Evolutionary conservation across 2,329 filamentous ascomycete species (phyloP), one percentile per base, ranked within the genome.

Genomic region (Fulvia fulva): DNA sequence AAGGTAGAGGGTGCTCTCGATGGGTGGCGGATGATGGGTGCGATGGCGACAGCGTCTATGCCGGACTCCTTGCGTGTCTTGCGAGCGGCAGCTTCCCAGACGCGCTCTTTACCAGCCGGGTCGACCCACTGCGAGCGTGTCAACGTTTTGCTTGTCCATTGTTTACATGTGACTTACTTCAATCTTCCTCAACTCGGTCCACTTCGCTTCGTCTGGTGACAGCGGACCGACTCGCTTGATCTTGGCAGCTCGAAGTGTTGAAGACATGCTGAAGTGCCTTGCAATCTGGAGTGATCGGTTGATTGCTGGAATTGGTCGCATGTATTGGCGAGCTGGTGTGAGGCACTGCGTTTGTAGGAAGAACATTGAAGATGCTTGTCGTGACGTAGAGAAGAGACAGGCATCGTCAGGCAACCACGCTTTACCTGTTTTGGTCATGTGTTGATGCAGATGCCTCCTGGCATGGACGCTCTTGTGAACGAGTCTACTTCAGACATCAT

Each of bases 41-140:
- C 75, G 55, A 84, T 84, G 25, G 83, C 82, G 16, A 86, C 81
- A 26, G 83, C 83, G 55, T 85, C 84, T 8, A 86, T 79, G 50
- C 82, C 83, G 45, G 81, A 79, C 43, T 80, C 78, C 12, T 78
- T 77, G 44, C 81, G 79, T 22, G 80, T 83, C 60, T 81, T 79
- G 28, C 79, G 76, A 8, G 75, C 73, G 4, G 79, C 79, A 32
- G 76, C 74, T 70, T 81, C 79, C 79, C 79, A 81, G 26, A 79
- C 71, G 55, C 79, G 78, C 28, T 74, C 45, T 53, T 73, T 75
- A 59, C 78, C 78, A 1, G 72, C 72, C 62, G 80, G 76, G 22
- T 58, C 59, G 19, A 57, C 60, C 63, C 59, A 63, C 53, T 59
- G 53, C 11, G 41, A n/a, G 3, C 2, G 23, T 30, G 22, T 51